These are phyloP conservation scores for Talaromyces sp. DNA, from an alignment of 2,329 filamentous ascomycete species.

Conservation along the genomic window DNA sequence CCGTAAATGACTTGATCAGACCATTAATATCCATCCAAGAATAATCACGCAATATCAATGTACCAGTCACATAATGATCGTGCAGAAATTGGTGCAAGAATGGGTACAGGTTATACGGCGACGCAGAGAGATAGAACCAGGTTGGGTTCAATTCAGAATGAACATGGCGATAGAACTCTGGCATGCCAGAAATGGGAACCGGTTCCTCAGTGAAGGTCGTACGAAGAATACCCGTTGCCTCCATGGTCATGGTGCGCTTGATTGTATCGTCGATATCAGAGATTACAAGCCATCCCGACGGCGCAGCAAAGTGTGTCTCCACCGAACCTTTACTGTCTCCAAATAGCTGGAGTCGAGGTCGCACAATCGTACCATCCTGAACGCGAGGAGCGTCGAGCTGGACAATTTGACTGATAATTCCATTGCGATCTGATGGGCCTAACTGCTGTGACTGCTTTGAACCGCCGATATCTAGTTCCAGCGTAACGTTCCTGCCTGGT, in stretches of 20 bases:
- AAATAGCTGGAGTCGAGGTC: constrained; percentile 31
- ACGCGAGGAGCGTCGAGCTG: constrained; percentile 50
- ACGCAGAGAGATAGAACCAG: constrained; percentile 93
- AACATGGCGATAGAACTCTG: constrained; percentile 74
- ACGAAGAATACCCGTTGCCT: constrained; percentile 76
- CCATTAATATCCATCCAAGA: constrained; percentile 84
- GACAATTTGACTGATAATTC: constrained; percentile 68
- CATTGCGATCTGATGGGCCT: constrained; percentile 71
- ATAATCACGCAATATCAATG: constrained; percentile 80
- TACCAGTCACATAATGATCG: constrained; percentile 72
- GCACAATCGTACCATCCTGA: constrained; percentile 54
- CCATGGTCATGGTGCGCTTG: constrained; percentile 82
- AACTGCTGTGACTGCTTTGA: constrained; percentile 54
- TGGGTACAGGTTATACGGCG: constrained; percentile 90
- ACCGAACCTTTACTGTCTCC: constrained; percentile 54
- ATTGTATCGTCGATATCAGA: constrained; percentile 96
- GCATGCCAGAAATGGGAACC: constrained; percentile 75
- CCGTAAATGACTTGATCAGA: constrained; percentile 75
- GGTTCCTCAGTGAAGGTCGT: constrained; percentile 82
- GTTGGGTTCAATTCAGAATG: constrained; percentile 63
- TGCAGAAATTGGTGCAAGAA: constrained; percentile 78
- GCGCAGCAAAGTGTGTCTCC: constrained; percentile 73
- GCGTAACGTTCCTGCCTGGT: constrained; percentile 68
- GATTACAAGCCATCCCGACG: constrained; percentile 81
- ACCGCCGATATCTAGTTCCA: constrained; percentile 60